Percentiles rank a stretch among this genome's conserved stretches.
These are phyloP conservation scores for Kalaharituber pfeilii DNA, from an alignment of 2,329 filamentous ascomycete genomes.

Conservation along the genomic window DNA sequence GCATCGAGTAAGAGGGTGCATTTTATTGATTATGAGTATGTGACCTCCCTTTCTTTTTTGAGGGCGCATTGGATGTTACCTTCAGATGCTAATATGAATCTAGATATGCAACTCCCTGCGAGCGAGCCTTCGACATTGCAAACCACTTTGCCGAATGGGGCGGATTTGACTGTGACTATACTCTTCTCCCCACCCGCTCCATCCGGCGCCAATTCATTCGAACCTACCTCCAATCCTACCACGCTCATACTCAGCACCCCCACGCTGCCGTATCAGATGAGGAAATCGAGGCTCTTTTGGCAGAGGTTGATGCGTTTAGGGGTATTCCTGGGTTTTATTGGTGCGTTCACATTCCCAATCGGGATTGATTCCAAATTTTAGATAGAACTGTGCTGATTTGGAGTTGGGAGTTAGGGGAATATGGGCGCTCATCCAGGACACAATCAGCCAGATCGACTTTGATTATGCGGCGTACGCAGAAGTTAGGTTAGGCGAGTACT, in stretches of 20 bases:
- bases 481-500: constrained; percentile 72
- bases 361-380: neutral
- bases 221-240: constrained; percentile 67
- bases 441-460: constrained; percentile 89
- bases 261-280: constrained; percentile 34
- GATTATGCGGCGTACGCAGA: constrained; percentile 90
- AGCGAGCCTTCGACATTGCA: constrained; percentile 85
- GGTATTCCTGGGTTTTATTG: constrained; percentile 77
- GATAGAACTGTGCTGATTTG: neutral
- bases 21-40: constrained; percentile 85
- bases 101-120: constrained; percentile 73
- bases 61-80: too few relatives aligned
- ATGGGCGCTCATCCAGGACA: constrained; percentile 88
- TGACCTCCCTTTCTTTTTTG: too few relatives aligned
- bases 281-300: constrained; percentile 51
- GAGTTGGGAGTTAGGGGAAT: constrained; percentile 51
- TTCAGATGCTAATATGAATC: neutral
- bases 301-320: constrained; percentile 72
- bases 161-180: constrained; percentile 87
- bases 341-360: constrained; percentile 22
- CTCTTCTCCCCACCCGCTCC: constrained; percentile 56
- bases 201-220: constrained; percentile 65
- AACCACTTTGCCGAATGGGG: constrained; percentile 99
- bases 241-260: constrained; percentile 34
- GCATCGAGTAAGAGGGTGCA: constrained; percentile 37